Base-by-base conservation (phyloP, 257 asterid genomes). In the Fraxinus americana region DNA sequence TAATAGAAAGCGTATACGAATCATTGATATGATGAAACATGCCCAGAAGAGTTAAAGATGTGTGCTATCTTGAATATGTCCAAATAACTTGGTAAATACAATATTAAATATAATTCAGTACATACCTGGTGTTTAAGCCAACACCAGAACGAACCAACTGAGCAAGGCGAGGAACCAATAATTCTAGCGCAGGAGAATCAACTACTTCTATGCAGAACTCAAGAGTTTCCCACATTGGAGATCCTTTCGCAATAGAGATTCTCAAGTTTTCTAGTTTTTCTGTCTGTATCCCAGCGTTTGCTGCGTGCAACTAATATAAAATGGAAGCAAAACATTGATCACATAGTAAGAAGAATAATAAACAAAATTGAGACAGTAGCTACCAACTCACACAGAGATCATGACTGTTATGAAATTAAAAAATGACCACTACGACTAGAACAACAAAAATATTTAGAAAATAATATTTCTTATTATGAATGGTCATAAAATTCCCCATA, bases 141-240 rank as follows among this genome's bases (percentile, higher is more conserved):
- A 95, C 90, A 65, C 97, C 96, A 80, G 94, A 88, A 67, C 96
- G 89, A 78, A 89, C 91, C 85, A 95, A 80, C 84, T 90, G 97
- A 70, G 92, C 83, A 77, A 93, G 91, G 77, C 98, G 99, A 75
- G 99, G 98, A 78, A 95, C 90, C 89, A 95, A 83, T 75, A 83
- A 80, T 71, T 93, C 99, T 29, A 95, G 89, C 25, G 98, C 92
- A 63, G 76, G 86, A 74, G 92, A 85, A 90, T 95, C 99, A 67
- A 91, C 90, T 19, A 90, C 92, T 76, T 93, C 98, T 67, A 95
- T 89, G 85, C 99, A 95, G 81, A 94, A 82, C 73, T 95, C 98
- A 82, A 95, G 97, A 85, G 97, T 91, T 91, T 91, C 98, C 99
- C 99, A 95, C 99, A 95, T 95, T 75, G 96, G 97, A 81, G 99